Percentiles rank a stretch among this genome's conserved stretches.
Conservation (phyloP, 2,329 filamentous ascomycete species). For the Coleophoma eucalyptorum region DNA sequence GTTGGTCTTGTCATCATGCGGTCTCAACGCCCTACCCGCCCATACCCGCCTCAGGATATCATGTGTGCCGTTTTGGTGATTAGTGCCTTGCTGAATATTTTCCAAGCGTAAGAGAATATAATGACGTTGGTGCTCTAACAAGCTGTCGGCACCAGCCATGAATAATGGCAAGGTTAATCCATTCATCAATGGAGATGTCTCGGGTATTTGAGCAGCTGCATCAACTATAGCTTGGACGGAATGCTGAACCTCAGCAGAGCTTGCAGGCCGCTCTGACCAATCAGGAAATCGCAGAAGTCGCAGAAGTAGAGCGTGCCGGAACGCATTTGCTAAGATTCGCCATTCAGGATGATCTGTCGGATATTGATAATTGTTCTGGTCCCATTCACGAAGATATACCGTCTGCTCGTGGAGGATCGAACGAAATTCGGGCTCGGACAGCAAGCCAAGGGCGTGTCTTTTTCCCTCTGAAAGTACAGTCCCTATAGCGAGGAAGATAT, state of each 20-base stretch:
- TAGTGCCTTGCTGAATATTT: slow-evolving; percentile 1
- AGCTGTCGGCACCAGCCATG: background rate
- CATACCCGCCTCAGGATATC: background rate
- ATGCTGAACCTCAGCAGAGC: background rate
- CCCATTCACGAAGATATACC: background rate
- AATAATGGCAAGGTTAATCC: background rate
- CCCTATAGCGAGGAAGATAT: background rate
- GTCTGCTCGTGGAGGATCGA: background rate
- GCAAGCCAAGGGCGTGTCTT: background rate
- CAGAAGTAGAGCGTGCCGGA: background rate
- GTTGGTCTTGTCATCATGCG: background rate
- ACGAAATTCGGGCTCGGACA: background rate
- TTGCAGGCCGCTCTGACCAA: background rate
- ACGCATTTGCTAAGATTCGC: background rate
- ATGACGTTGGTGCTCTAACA: background rate
- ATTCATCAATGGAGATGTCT: background rate
- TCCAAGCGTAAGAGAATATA: background rate
- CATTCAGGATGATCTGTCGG: background rate
- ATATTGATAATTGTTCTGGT: background rate
- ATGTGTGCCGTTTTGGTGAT: background rate
- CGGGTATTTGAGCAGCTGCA: background rate
- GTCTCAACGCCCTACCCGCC: slow-evolving; percentile 1
- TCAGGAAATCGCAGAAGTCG: slow-evolving; percentile 1
- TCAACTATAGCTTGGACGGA: background rate
- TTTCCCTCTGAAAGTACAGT: background rate